Conservation (phyloP, 2,329 filamentous ascomycete genomes). For the Beauveria scarabaeidicola region DNA sequence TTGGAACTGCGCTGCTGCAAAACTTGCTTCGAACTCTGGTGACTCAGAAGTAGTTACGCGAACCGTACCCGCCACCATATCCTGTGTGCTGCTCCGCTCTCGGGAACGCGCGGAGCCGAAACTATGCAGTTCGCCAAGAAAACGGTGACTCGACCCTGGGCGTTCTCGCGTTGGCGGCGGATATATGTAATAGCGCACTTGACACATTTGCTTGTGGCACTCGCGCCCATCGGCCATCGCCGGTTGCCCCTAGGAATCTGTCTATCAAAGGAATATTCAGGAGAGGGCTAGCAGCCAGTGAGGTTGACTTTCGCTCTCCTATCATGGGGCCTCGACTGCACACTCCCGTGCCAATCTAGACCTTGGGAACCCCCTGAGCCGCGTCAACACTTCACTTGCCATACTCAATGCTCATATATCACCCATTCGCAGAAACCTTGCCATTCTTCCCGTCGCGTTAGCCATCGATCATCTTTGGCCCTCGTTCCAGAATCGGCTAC, state of each 20-base stretch:
- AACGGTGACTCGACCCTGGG: background rate
- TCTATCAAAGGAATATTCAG: background rate
- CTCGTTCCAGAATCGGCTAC: background rate
- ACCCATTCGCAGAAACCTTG: background rate
- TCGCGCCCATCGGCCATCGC: background rate
- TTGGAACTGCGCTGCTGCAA: background rate
- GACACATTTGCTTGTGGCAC: background rate
- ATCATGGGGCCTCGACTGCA: background rate
- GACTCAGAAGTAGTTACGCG: background rate
- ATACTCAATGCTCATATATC: background rate
- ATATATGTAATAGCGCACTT: background rate
- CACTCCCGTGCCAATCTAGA: background rate
- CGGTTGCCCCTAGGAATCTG: too few species aligned
- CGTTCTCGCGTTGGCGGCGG: too few species aligned
- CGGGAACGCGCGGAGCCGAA: background rate
- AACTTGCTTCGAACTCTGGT: background rate
- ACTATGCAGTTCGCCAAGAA: background rate
- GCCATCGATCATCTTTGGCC: background rate
- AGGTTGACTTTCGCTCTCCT: background rate
- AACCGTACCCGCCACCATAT: background rate
- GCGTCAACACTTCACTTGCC: background rate
- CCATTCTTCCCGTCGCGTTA: background rate
- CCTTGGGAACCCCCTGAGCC: background rate
- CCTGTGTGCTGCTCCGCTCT: background rate
- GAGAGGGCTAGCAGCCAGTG: background rate